Percentiles rank a stretch among this genome's conserved stretches.
These are phyloP conservation scores for Colletotrichum sp. DNA, from an alignment of 2,329 filamentous ascomycete genomes.

Conservation along the genomic window DNA sequence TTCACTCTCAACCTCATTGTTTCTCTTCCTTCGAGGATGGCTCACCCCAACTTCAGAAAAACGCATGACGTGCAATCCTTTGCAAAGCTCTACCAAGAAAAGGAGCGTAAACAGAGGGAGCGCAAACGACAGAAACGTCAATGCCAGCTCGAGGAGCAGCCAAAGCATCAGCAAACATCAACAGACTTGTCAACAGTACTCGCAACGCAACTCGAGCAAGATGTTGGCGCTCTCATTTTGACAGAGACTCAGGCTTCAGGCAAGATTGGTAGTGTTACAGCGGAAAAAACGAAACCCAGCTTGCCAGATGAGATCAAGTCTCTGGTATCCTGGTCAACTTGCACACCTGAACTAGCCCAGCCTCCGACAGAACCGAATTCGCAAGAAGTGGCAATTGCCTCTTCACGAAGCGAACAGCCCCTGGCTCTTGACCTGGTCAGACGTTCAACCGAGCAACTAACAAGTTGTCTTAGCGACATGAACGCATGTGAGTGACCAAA, in stretches of 20 bases:
- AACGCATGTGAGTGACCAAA: no score
- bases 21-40: neutral
- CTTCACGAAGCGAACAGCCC: neutral
- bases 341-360: no score
- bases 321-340: no score
- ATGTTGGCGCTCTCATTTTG: neutral
- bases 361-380: no score
- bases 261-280: no score
- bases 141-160: neutral
- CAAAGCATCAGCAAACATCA: neutral
- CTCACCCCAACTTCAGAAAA: neutral
- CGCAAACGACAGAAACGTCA: neutral
- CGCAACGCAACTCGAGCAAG: neutral
- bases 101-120: neutral
- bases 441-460: neutral
- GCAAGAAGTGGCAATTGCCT: no score
- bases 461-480: neutral
- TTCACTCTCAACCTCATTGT: neutral
- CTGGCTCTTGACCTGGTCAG: neutral
- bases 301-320: no score
- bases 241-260: no score
- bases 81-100: no score
- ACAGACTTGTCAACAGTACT: neutral
- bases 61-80: no score
- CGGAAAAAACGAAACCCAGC: no score